Base-by-base conservation (phyloP, 805 yeast species). In the Isabelozyma gotoi region DNA sequence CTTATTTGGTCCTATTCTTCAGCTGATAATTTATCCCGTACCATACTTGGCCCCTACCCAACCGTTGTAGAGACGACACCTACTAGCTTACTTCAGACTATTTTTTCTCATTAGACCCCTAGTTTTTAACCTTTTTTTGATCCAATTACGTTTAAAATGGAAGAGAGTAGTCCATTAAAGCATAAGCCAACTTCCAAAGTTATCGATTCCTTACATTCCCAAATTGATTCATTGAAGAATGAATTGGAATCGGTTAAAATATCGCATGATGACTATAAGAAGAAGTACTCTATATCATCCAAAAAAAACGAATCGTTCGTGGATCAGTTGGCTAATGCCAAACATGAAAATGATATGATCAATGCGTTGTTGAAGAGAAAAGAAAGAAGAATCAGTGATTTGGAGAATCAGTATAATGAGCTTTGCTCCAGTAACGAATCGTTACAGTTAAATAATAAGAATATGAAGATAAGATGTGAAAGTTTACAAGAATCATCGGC, bases 331-430 rank as follows among this genome's bases (percentile, higher is more conserved):
- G 80, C 88, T 21, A 82, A 82, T 49, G 70, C 85, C 32, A 84
- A 84, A 60, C 91, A 85, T 59, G 92, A 88, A 55, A 84, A 84
- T 52, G 90, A 86, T 49, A 84, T 84, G 68, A 71, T 85, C 35
- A 83, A 78, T 53, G 81, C 89, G 1, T 65, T 86, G 48, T 64
- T 88, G 45, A 80, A 77, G 48, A 69, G 95, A 41, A 85, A 86
- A 54, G 89, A 85, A 52, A 72, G 91, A 40, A 70, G 88, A 41
- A 76, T 86, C 19, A 55, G 68, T 21, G 92, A 85, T 50, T 64
- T 87, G 52, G 96, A 88, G 59, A 68, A 64, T 33, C 81, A 80
- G 50, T 61, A 76, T 44, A 72, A 73, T 42, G 80, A 76, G 17
- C 52, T 77, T n/a, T 53, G 67, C 34, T 67, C 78, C 6, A 59